Base-by-base conservation (phyloP, 345 rosid species). In the Pistacia atlantica region DNA sequence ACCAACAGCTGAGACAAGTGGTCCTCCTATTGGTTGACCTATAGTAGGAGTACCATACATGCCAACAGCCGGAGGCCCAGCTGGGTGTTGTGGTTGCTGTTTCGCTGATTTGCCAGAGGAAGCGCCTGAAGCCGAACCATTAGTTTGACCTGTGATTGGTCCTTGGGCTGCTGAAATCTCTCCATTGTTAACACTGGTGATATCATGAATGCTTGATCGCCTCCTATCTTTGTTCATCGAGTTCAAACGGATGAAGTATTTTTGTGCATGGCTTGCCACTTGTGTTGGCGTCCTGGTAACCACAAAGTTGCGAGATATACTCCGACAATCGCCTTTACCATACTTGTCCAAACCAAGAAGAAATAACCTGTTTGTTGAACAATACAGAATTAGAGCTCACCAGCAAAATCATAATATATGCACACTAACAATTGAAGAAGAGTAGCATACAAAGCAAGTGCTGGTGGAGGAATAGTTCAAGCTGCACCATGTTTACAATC, bases 241-340 rank as follows among this genome's bases (percentile, higher is more conserved):
- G 86, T 95, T 95, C 79, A 89, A 81, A 67, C 99, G 94, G 65
- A 92, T 92, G 83, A 93, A 95, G 80, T 93, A 93, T 82, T 95
- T 95, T 72, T 95, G 99, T 13, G 99, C 99, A 28, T 95, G 99
- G 83, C 99, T 95, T 35, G 98, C 98, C n/a, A 95, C 98, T 80
- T 95, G 99, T 12, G 98, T 95, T 25, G 97, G 99, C 11, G 98
- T 95, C 83, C 99, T 92, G 65, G 99, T 90, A 70, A 92, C 97
- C 52, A 95, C 99, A 84, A 86, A 95, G 84, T 93, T 92, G 16
- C 99, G 89, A 13, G 99, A 95, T 78, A 95, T 95, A 80, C 99
- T 95, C 73, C 99, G 90, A 97, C 99, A 95, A 64, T 95, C 98
- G 35, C 99, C 99, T 86, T 93, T 95, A 75, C 99, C 99, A 22